phyloP scores from a whole-genome alignment of 495 filamentous ascomycete species.

The Platismatia glauca region DNA sequence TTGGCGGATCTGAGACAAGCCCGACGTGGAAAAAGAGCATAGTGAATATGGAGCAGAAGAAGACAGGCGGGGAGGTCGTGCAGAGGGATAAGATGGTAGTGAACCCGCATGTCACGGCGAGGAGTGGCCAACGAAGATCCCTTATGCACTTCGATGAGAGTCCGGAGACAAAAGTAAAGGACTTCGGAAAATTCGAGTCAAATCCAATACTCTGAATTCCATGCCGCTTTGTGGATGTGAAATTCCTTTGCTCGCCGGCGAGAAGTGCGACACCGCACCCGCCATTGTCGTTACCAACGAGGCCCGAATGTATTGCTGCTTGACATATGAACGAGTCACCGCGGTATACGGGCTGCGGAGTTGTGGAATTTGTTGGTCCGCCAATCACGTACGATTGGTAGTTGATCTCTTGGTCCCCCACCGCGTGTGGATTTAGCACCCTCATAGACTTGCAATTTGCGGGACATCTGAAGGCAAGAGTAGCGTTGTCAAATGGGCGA shows the following conservation, averaged over 20 bases:
- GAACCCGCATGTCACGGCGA: constrained; percentile 64
- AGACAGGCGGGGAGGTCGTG: constrained; percentile 54
- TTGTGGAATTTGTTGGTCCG: constrained; percentile 43
- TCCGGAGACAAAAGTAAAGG: constrained; percentile 52
- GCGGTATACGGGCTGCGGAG: constrained; percentile 51
- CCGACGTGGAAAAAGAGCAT: constrained; percentile 72
- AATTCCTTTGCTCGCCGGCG: constrained; percentile 58
- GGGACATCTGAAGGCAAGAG: constrained; percentile 70
- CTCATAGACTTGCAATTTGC: constrained; percentile 59
- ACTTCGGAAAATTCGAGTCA: constrained; percentile 67
- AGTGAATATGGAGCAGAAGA: constrained; percentile 64
- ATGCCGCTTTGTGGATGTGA: constrained; percentile 47
- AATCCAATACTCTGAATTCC: constrained; percentile 62
- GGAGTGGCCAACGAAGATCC: constrained; percentile 65
- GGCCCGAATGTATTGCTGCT: constrained; percentile 68
- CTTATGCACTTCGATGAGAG: constrained; percentile 40
- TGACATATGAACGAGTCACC: constrained; percentile 79
- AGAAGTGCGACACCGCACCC: constrained; percentile 69
- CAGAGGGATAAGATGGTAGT: constrained; percentile 58
- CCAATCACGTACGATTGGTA: constrained; percentile 69
- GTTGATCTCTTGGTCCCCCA: constrained; percentile 62
- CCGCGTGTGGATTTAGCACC: constrained; percentile 61
- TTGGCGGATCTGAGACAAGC: constrained; percentile 67
- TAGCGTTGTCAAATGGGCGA: constrained; percentile 64
- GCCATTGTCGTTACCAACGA: constrained; percentile 57